phyloP scores from a whole-genome alignment of 202 grass and related monocot genomes.

The Zizania palustris region DNA sequence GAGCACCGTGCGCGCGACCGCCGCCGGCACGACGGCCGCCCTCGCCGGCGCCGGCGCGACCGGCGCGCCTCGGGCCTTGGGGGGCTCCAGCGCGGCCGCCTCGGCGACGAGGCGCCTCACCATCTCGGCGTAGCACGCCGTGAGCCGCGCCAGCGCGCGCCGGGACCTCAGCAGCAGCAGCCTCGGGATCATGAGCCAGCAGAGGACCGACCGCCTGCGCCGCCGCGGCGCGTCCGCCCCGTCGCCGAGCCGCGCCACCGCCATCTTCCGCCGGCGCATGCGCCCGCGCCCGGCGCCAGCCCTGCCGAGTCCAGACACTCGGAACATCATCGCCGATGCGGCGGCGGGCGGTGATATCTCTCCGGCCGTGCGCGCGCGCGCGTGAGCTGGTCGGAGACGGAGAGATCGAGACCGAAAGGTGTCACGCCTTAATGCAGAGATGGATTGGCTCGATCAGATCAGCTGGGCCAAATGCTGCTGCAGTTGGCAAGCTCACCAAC shows the following conservation, averaged over 20 bases:
- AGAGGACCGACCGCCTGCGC: constrained; percentile 11
- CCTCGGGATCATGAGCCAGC: constrained; percentile 30
- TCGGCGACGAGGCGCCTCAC: constrained; percentile 35
- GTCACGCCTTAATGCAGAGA: not conserved
- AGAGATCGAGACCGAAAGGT: not conserved
- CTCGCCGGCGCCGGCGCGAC: not conserved
- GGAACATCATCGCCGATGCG: constrained; percentile 11
- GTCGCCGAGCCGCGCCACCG: constrained; percentile 39
- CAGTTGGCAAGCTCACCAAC: constrained; percentile 8
- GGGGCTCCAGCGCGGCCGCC: constrained; percentile 9
- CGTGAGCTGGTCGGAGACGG: not conserved
- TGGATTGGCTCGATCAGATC: not conserved
- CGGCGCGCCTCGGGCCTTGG: not conserved
- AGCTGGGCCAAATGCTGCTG: not conserved
- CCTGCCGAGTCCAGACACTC: constrained; percentile 19
- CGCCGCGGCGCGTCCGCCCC: not conserved
- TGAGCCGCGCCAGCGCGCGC: constrained; percentile 29
- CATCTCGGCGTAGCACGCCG: constrained; percentile 27
- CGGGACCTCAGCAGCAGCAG: constrained; percentile 43
- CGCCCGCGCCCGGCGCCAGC: not conserved
- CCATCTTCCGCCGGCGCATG: constrained; percentile 7
- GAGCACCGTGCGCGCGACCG: constrained; percentile 12
- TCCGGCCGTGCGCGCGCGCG: no score
- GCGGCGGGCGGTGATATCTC: not conserved
- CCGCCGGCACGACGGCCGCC: constrained; percentile 9